Conservation (phyloP, 306 rosid species). For the peach (Prunus persica) region Prunus_persica_NCBIv2 NC_034012.1:8529001-8529500, state of each 20-base stretch:
- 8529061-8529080: background rate
- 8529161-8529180: background rate
- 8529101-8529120: background rate
- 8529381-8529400: background rate
- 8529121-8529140: background rate
- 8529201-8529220: background rate
- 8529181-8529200: background rate
- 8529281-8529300: background rate
- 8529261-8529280: background rate
- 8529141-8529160: background rate
- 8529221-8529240: background rate
- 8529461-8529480: background rate
- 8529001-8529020: too few species aligned
- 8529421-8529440: background rate
- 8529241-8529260: background rate
- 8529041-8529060: too few species aligned
- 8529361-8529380: background rate
- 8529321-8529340: background rate
- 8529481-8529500: slow-evolving; percentile 29
- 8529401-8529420: background rate
- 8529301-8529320: background rate
- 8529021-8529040: too few species aligned
- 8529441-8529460: background rate
- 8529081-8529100: background rate
- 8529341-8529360: background rate